These are phyloP conservation scores for Reutealis trisperma DNA, from an alignment of 345 rosid genomes.

Conservation along the genomic window DNA sequence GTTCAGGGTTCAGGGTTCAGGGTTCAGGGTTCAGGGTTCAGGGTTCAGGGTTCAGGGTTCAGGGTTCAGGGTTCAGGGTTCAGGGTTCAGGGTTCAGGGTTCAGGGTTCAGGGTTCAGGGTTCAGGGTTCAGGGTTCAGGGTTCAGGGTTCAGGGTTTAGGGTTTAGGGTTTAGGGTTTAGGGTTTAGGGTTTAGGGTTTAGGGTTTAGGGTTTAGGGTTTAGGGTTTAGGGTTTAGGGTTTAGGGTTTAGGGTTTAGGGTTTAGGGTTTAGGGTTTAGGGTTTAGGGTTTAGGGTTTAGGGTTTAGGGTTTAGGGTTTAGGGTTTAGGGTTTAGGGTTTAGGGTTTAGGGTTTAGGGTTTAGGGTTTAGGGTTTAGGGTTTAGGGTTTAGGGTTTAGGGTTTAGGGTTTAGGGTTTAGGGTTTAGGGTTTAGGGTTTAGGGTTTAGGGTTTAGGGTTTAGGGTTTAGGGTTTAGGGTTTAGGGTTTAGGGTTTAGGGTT, in stretches of 20 bases:
- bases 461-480: slow-evolving; percentile 25
- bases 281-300: slow-evolving; percentile 32
- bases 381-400: slow-evolving; percentile 28
- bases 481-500: slow-evolving; percentile 24
- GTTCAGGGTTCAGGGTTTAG: slow-evolving; percentile 24
- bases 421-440: slow-evolving; percentile 29
- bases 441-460: slow-evolving; percentile 23
- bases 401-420: slow-evolving; percentile 32
- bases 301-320: slow-evolving; percentile 16
- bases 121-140: slow-evolving; percentile 32
- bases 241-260: slow-evolving; percentile 11
- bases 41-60: slow-evolving; percentile 25
- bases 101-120: slow-evolving; percentile 31
- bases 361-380: slow-evolving; percentile 26
- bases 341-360: slow-evolving; percentile 29
- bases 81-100: slow-evolving; percentile 19
- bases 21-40: slow-evolving; percentile 23
- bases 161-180: slow-evolving; percentile 16
- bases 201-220: slow-evolving; percentile 11
- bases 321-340: slow-evolving; percentile 10
- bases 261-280: slow-evolving; percentile 26
- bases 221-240: slow-evolving; percentile 30
- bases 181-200: slow-evolving; percentile 32
- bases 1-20: slow-evolving; percentile 26
- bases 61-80: slow-evolving; percentile 19